phyloP scores from a whole-genome alignment of 2,329 filamentous ascomycete genomes.

The Pestalotiopsis sp. region DNA sequence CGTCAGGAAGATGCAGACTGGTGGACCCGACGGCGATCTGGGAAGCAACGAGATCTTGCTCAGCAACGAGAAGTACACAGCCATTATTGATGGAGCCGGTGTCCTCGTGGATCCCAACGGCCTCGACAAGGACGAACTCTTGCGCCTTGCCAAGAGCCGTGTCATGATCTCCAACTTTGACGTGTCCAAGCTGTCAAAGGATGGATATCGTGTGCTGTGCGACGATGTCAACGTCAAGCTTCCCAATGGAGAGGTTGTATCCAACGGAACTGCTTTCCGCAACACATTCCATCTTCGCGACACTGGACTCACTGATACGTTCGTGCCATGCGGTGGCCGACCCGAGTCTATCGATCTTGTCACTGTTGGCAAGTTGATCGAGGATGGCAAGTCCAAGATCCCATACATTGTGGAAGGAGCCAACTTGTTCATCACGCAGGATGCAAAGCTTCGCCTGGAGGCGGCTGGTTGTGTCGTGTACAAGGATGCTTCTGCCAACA shows the following conservation, averaged over 20 bases:
- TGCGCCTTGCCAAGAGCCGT: constrained; percentile 81
- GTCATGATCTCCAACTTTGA: constrained; percentile 91
- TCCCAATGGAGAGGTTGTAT: constrained; percentile 80
- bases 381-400: constrained; percentile 81
- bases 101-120: constrained; percentile 93
- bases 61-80: constrained; percentile 91
- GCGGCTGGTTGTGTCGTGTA: constrained; percentile 92
- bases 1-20: constrained; percentile 94
- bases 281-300: constrained; percentile 94
- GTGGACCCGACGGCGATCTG: constrained; percentile 93
- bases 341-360: constrained; percentile 95
- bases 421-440: constrained; percentile 98
- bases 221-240: constrained; percentile 90
- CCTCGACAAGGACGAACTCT: constrained; percentile 78
- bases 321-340: constrained; percentile 94
- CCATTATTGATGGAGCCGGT: constrained; percentile 94
- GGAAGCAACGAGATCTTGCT: constrained; percentile 98
- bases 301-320: constrained; percentile 75
- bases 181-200: constrained; percentile 75
- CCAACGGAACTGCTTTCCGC: constrained; percentile 92
- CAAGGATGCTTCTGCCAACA: constrained; percentile 98
- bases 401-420: constrained; percentile 97
- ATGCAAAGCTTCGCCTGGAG: constrained; percentile 93
- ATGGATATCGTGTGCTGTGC: constrained; percentile 89
- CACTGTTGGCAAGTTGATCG: constrained; percentile 80